Evolutionary conservation across 768 basidiomycete genomes (phyloP).

Genomic region (Suillus cothurnatus): DNA sequence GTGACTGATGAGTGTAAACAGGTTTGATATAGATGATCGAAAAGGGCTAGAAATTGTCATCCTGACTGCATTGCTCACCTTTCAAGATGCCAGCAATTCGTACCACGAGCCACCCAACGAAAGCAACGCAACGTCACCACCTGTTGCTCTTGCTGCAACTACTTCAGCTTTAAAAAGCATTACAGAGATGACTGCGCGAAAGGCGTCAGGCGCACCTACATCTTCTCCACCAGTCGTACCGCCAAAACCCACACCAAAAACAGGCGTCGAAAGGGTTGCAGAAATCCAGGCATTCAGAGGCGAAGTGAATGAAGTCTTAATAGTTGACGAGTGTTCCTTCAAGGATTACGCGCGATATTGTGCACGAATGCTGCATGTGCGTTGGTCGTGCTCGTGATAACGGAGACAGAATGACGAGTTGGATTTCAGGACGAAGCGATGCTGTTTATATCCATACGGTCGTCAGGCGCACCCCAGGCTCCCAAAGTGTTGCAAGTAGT

Average conservation of each 20-base stretch:
- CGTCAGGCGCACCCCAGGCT: constrained; percentile 62
- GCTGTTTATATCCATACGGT: constrained; percentile 75
- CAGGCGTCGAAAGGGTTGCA: constrained; percentile 67
- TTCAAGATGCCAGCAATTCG: constrained; percentile 68
- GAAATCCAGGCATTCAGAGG: constrained; percentile 69
- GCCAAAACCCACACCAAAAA: constrained; percentile 64
- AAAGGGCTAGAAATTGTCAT: constrained; percentile 87
- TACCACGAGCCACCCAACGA: constrained; percentile 43
- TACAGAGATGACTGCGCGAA: constrained; percentile 16
- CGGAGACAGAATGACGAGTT: neutral
- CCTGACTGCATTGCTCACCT: constrained; percentile 73
- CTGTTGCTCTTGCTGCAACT: neutral
- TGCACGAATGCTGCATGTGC: constrained; percentile 59
- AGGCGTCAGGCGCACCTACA: constrained; percentile 12
- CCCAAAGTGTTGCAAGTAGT: constrained; percentile 81
- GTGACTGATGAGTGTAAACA: constrained; percentile 25
- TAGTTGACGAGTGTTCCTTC: constrained; percentile 64
- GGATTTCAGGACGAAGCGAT: constrained; percentile 69
- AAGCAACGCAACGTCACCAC: constrained; percentile 10
- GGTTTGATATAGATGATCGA: constrained; percentile 83
- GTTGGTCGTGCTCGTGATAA: neutral
- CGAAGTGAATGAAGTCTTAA: constrained; percentile 73
- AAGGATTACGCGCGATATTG: constrained; percentile 75
- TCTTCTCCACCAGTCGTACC: constrained; percentile 45
- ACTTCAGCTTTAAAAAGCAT: constrained; percentile 6